Base-by-base conservation (phyloP, 495 filamentous ascomycete genomes). In the Oleoguttula mirabilis region DNA sequence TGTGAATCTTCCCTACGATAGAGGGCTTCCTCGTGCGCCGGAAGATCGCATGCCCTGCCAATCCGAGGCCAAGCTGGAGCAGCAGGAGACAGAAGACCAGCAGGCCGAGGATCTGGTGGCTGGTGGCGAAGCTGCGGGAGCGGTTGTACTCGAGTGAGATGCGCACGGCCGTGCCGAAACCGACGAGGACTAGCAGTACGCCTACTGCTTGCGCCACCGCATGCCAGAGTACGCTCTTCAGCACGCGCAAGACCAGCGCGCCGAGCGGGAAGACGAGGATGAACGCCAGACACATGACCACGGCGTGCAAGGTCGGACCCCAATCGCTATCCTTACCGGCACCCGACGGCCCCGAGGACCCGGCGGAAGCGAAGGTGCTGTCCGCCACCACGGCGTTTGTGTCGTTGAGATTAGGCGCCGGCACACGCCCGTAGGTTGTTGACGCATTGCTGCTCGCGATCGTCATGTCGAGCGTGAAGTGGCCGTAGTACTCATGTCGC, bases 91-190 rank as follows among this genome's bases (percentile, higher is more conserved):
- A 41, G 33, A 76, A 51, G 37, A 73, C 59, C 8, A 73, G 32
- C 20, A 76, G 51, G 39, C 77, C 77, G 36, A 80, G 45, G 36
- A 77, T 57, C 50, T 81, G 77, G 51, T 81, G 77, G 1, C 62
- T 56, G 7, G 66, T 68, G 39, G 61, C 63, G 59, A 67, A 69
- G 15, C 62, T 40, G 21, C 37, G 8, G 21, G 23, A 10, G 8
- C 67, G 59, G 45, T 75, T 70, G 51, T 76, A 74, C 49, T 66
- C 55, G 21, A 51, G 55, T 31, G 68, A 67, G 20, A 71, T 54
- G 15, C 63, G 52, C 10, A 80, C 57, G 1, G 63, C 62, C 8
- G 66, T 56, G 6, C 70, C 76, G 27, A 69, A 55, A 0, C 73
- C 36, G 3, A 62, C 62, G 7, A 73, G 32, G 15, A 60, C 45